phyloP scores from a whole-genome alignment of 179 eudicot genomes.

The Gypsophila paniculata region DNA sequence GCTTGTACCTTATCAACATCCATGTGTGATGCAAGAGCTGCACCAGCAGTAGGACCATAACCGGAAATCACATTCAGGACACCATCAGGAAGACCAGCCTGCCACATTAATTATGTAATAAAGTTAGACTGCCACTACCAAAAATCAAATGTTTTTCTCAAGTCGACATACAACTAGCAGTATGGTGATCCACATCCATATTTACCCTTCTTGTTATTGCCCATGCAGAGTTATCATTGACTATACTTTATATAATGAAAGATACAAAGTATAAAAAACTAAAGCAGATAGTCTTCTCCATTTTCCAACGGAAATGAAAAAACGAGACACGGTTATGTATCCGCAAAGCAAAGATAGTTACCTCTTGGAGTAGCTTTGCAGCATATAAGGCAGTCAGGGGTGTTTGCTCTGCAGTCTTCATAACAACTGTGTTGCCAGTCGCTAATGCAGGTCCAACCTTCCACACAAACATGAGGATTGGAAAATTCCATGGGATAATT shows the following conservation, averaged over 20 bases:
- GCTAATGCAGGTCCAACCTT: conserved; percentile 56
- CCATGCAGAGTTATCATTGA: neutral
- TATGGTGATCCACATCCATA: neutral
- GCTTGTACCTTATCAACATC: conserved; percentile 65
- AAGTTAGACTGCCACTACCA: neutral
- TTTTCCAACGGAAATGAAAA: neutral
- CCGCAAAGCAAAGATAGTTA: conserved; percentile 7
- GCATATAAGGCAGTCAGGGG: conserved; percentile 47
- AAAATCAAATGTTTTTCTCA: neutral
- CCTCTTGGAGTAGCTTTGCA: conserved; percentile 47
- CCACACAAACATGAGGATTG: conserved; percentile 43
- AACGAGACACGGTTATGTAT: neutral
- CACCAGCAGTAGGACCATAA: conserved; percentile 68
- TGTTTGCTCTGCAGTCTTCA: conserved; percentile 61
- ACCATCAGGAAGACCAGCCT: conserved; percentile 90
- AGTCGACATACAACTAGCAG: neutral
- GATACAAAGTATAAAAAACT: too few species aligned
- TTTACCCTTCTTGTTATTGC: neutral
- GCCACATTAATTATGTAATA: conserved; percentile 16
- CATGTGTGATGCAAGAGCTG: conserved; percentile 79
- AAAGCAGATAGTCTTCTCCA: neutral
- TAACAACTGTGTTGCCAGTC: conserved; percentile 41
- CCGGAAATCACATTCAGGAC: conserved; percentile 74
- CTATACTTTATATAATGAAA: too few species aligned
- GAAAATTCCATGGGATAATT: conserved; percentile 59